Evolutionary conservation across 352 stramenopile genomes (phyloP).

Genomic region (Phytophthora rubi): DNA sequence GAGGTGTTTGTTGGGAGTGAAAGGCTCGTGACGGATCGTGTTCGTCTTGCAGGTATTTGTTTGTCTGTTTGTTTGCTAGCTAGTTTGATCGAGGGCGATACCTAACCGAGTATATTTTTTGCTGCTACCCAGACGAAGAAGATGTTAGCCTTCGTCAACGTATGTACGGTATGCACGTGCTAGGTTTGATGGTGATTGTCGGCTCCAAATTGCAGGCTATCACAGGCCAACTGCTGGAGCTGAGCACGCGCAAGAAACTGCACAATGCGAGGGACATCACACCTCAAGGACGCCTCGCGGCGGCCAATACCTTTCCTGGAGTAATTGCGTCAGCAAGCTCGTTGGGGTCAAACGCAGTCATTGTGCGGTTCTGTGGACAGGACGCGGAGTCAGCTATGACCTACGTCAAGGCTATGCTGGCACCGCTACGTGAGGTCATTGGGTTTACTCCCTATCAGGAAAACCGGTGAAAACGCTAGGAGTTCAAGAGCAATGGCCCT

Average conservation of each 20-base stretch:
- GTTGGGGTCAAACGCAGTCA: slow-evolving; percentile 61
- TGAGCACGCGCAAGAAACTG: slow-evolving; percentile 80
- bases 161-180: slow-evolving; percentile 79
- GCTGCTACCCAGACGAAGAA: slow-evolving; percentile 62
- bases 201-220: slow-evolving; percentile 63
- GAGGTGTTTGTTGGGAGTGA: slow-evolving; percentile 65
- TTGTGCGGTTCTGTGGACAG: slow-evolving; percentile 73
- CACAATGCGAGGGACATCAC: slow-evolving; percentile 74
- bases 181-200: slow-evolving; percentile 74
- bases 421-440: slow-evolving; percentile 58
- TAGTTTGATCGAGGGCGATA: not conserved
- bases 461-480: slow-evolving; percentile 54
- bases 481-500: not conserved
- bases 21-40: slow-evolving; percentile 69
- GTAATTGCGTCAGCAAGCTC: slow-evolving; percentile 82
- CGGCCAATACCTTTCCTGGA: slow-evolving; percentile 48
- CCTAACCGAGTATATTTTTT: not conserved
- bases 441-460: slow-evolving; percentile 78
- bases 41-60: slow-evolving; percentile 60
- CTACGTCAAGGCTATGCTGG: slow-evolving; percentile 68
- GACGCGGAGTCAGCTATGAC: slow-evolving; percentile 67
- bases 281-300: slow-evolving; percentile 65
- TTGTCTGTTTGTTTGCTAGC: slow-evolving; percentile 1
- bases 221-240: slow-evolving; percentile 57
- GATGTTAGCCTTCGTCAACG: slow-evolving; percentile 64